A percentile compares a stretch with the other conserved stretches of the same genome.
These are phyloP conservation scores for Pyrenophora tritici-repentis DNA, from an alignment of 2,329 filamentous ascomycete genomes.

Conservation along the genomic window DNA sequence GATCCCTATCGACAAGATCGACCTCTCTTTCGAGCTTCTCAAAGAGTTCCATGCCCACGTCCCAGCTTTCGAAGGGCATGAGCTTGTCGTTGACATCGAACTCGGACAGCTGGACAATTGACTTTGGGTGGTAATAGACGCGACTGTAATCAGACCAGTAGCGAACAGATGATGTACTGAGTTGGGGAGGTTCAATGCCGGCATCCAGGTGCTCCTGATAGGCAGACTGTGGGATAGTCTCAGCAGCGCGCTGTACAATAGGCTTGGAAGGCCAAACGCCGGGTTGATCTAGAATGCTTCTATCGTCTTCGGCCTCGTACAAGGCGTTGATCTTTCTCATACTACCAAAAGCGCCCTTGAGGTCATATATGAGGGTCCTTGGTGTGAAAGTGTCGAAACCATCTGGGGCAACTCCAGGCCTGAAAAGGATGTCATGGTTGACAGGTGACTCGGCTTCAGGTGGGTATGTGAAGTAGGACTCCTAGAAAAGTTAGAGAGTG, in stretches of 20 bases:
- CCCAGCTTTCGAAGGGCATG: conserved; percentile 78
- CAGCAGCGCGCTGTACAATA: conserved; percentile 67
- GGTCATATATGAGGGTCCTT: conserved; percentile 88
- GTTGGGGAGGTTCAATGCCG: conserved; percentile 65
- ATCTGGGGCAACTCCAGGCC: conserved; percentile 79
- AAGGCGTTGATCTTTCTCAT: conserved; percentile 85
- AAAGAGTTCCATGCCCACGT: conserved; percentile 47
- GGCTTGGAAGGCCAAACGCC: conserved; percentile 45
- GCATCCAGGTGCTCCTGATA: conserved; percentile 82
- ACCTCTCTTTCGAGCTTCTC: conserved; percentile 58
- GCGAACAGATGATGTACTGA: conserved; percentile 74
- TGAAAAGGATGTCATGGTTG: conserved; percentile 87
- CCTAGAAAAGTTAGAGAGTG: conserved; percentile 56
- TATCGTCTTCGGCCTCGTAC: conserved; percentile 66
- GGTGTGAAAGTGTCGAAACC: conserved; percentile 91
- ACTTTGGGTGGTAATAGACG: conserved; percentile 88
- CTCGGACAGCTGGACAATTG: conserved; percentile 79
- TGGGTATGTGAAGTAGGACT: conserved; percentile 95
- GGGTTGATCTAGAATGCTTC: conserved; percentile 27
- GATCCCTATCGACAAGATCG: conserved; percentile 84
- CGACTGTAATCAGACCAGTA: conserved; percentile 98
- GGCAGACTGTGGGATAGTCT: conserved; percentile 67
- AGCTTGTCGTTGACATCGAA: conserved; percentile 81
- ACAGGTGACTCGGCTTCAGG: conserved; percentile 67
- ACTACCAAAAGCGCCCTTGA: conserved; percentile 91